These are phyloP conservation scores for Xylariaceae sp. DNA, from an alignment of 2,329 filamentous ascomycete species.

Conservation along the genomic window DNA sequence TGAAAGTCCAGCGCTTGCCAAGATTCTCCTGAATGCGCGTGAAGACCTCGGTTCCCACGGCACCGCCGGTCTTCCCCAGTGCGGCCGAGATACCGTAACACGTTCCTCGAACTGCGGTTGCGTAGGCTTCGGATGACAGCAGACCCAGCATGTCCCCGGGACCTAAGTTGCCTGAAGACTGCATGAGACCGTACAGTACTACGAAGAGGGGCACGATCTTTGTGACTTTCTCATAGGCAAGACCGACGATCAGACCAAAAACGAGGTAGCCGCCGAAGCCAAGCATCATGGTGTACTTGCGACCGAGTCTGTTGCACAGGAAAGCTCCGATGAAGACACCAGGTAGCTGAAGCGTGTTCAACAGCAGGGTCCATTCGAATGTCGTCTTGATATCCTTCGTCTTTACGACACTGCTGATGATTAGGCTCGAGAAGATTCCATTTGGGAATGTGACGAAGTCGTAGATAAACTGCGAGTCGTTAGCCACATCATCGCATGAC, in stretches of 20 bases:
- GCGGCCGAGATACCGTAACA: conserved; percentile 15
- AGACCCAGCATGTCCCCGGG: conserved; percentile 15
- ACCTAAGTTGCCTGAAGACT: conserved; percentile 11
- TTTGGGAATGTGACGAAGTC: conserved; percentile 14
- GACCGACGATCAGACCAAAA: conserved; percentile 11
- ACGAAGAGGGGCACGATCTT: conserved; percentile 14
- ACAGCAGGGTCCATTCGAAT: conserved; percentile 9
- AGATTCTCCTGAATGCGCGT: conserved; percentile 11
- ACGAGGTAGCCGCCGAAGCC: conserved; percentile 11
- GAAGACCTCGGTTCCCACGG: conserved; percentile 12
- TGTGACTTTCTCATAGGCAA: conserved; percentile 10
- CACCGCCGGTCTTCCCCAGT: conserved; percentile 8
- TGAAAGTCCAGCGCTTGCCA: conserved; percentile 14
- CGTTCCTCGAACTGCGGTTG: conserved; percentile 10
- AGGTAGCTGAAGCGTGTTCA: conserved; percentile 5
- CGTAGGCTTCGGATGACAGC: conserved; percentile 11
- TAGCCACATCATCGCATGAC: no score
- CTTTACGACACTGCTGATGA: conserved; percentile 13
- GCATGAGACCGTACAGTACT: conserved; percentile 13
- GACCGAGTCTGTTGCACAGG: conserved; percentile 10
- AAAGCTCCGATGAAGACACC: conserved; percentile 14
- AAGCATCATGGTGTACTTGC: conserved; percentile 14
- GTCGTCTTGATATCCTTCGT: conserved; percentile 8
- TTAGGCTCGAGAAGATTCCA: conserved; percentile 10
- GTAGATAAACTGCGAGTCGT: conserved; percentile 4